A percentile compares a stretch with the other conserved stretches of the same genome.
These are phyloP conservation scores for Beauveria asiatica DNA, from an alignment of 2,329 filamentous ascomycete species.

Conservation along the genomic window DNA sequence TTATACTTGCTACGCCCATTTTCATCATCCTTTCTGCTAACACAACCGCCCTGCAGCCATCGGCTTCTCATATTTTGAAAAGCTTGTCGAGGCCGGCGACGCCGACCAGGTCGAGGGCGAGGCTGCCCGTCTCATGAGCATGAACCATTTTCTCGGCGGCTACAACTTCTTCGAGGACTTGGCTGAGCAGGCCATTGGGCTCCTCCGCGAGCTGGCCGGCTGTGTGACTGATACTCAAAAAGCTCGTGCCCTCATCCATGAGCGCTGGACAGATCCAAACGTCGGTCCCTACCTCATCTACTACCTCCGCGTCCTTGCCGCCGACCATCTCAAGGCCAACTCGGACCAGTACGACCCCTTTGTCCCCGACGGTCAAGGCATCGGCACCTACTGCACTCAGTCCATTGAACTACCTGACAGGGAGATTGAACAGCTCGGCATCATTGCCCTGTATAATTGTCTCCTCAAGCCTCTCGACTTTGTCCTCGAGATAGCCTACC, in stretches of 20 bases:
- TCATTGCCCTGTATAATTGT: constrained; percentile 68
- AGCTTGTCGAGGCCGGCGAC: constrained; percentile 61
- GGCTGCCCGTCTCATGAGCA: constrained; percentile 58
- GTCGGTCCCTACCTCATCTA: constrained; percentile 72
- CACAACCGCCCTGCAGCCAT: constrained; percentile 52
- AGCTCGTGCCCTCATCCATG: constrained; percentile 45
- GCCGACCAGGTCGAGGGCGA: constrained; percentile 59
- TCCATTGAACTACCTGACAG: constrained; percentile 66
- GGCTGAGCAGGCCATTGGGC: constrained; percentile 61
- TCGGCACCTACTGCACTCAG: constrained; percentile 61
- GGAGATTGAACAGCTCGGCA: constrained; percentile 87
- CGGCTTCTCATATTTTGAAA: constrained; percentile 89
- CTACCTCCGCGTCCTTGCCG: constrained; percentile 73
- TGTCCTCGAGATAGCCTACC: constrained; percentile 79
- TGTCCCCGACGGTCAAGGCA: constrained; percentile 47
- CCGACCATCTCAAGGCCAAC: constrained; percentile 74
- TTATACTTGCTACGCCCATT: background rate
- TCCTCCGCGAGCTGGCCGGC: constrained; percentile 56
- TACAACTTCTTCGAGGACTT: constrained; percentile 72
- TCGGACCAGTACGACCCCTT: constrained; percentile 63
- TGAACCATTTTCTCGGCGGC: constrained; percentile 68
- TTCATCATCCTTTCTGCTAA: background rate
- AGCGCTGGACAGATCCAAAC: constrained; percentile 65
- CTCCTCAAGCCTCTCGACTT: constrained; percentile 73
- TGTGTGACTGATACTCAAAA: constrained; percentile 52